phyloP scores from a whole-genome alignment of 306 rosid species.

The cucumber (Cucumis sativus) region Cucumber_9930_V3 NC_026656.2:3837001-3837500 shows the following conservation, averaged over 20 bases:
- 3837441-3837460: background rate
- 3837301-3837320: background rate
- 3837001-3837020: slow-evolving; percentile 82
- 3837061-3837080: slow-evolving; percentile 83
- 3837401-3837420: too few relatives aligned
- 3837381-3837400: background rate
- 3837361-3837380: background rate
- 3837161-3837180: background rate
- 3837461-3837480: background rate
- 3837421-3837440: background rate
- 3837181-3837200: slow-evolving; percentile 3
- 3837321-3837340: background rate
- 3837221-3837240: background rate
- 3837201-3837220: background rate
- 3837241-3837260: background rate
- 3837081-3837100: slow-evolving; percentile 14
- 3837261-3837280: background rate
- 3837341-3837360: background rate
- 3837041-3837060: slow-evolving; percentile 79
- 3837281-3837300: background rate
- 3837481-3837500: too few relatives aligned
- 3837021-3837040: slow-evolving; percentile 72
- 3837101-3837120: background rate
- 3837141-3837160: background rate
- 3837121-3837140: background rate